Conservation (phyloP, 768 basidiomycete species). For the Podaxis rugospora region DNA sequence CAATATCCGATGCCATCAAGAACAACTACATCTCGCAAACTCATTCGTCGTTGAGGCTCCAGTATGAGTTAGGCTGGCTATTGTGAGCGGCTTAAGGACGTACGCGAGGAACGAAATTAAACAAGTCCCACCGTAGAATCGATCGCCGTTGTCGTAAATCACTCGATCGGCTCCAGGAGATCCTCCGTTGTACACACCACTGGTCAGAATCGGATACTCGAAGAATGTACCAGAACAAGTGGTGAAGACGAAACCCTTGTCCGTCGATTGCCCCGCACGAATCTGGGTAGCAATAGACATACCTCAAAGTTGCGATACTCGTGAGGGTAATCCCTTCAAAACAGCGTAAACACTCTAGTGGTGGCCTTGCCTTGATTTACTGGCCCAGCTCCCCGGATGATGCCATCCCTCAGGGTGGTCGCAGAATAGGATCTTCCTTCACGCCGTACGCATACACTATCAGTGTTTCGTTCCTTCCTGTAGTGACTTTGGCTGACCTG, state of each 20-base stretch:
- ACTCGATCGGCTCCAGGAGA: constrained; percentile 27
- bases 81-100: not conserved
- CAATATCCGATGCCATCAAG: not conserved
- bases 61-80: constrained; percentile 26
- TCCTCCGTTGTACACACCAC: constrained; percentile 19
- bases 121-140: constrained; percentile 22
- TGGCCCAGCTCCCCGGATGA: constrained; percentile 21
- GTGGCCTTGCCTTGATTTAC: not conserved
- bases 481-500: not conserved
- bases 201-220: constrained; percentile 22
- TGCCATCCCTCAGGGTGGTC: not conserved
- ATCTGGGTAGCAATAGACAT: not conserved
- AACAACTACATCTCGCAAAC: constrained; percentile 19
- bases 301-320: constrained; percentile 24
- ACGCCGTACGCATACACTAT: not conserved
- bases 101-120: not conserved
- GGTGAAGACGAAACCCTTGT: constrained; percentile 22
- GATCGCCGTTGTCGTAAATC: constrained; percentile 21
- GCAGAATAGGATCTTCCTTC: not conserved
- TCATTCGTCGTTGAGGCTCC: constrained; percentile 21
- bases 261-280: not conserved
- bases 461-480: not conserved
- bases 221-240: constrained; percentile 21
- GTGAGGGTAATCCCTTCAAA: constrained; percentile 22
- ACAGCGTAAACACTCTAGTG: not conserved